Percentiles rank a stretch among this genome's conserved stretches.
These are phyloP conservation scores for Neonectria hederae DNA, from an alignment of 2,329 filamentous ascomycete genomes.

Conservation along the genomic window DNA sequence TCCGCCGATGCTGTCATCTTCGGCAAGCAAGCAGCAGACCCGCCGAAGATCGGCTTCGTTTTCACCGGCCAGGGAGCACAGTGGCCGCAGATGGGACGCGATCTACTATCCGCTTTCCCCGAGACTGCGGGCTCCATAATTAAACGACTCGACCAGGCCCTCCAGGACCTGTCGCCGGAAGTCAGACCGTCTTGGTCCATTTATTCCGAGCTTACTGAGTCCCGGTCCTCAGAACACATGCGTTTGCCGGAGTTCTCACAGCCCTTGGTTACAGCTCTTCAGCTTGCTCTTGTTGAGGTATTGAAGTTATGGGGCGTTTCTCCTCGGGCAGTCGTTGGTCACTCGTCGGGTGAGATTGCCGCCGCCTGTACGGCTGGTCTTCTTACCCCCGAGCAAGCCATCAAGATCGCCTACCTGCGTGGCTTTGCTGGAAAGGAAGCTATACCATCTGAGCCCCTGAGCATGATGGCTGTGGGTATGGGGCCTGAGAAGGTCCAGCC, in stretches of 20 bases:
- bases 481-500: slow-evolving; percentile 10
- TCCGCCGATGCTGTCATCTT: slow-evolving; percentile 11
- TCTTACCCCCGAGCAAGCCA: slow-evolving; percentile 35
- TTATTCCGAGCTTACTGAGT: slow-evolving; percentile 30
- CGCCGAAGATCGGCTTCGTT: slow-evolving; percentile 36
- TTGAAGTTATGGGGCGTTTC: slow-evolving; percentile 40
- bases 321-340: slow-evolving; percentile 45
- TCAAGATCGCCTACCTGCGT: slow-evolving; percentile 45
- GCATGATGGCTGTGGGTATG: slow-evolving; percentile 19
- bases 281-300: slow-evolving; percentile 51
- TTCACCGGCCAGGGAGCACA: slow-evolving; percentile 53
- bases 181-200: slow-evolving; percentile 25
- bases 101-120: slow-evolving; percentile 36
- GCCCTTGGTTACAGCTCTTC: slow-evolving; percentile 52
- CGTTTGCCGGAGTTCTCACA: slow-evolving; percentile 44
- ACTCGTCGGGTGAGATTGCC: slow-evolving; percentile 51
- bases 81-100: slow-evolving; percentile 47
- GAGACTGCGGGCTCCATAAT: slow-evolving; percentile 17
- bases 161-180: slow-evolving; percentile 29
- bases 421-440: slow-evolving; percentile 31
- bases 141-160: slow-evolving; percentile 29
- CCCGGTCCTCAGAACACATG: slow-evolving; percentile 15
- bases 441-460: slow-evolving; percentile 1
- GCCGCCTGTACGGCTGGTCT: slow-evolving; percentile 43
- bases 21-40: slow-evolving; percentile 8